Base-by-base conservation (phyloP, 2,329 filamentous ascomycete genomes). In the Penicillium sp. region DNA sequence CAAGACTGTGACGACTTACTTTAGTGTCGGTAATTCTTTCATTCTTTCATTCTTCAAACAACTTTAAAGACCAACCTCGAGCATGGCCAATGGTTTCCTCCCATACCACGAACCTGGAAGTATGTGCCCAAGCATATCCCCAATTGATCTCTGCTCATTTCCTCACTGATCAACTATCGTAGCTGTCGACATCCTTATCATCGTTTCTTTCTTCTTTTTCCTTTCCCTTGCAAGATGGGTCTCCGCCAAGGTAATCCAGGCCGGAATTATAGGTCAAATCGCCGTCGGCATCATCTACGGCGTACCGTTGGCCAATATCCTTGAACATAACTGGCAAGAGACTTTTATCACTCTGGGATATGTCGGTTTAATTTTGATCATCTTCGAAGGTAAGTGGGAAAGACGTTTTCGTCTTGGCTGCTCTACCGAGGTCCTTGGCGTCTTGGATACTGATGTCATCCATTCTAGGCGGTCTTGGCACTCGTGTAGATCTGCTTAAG, bases 281-380 rank as follows among this genome's bases (percentile, higher is more conserved):
- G 66, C 76, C 2, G 75, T 81, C 9, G 79, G 79, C 2, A 75
- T 81, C 34, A 70, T 80, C 19, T 81, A 80, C 50, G 79, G 79
- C 38, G 60, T 70, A 31, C 78, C 78, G 2, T 59, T 80, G 21
- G 78, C 72, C n/a, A 72, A 79, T 61, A 77, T 80, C 44, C 66
- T 81, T n/a, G 62, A 72, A 4, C 38, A 64, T 5, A 60, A 71
- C 23, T 79, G 77, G 78, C 77, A 80, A 59, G 66, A 78, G 45
- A 79, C 78, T 0, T 80, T 81, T 54, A 66, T 81, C 5, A 72
- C 72, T 2, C 60, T 81, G 23, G 79, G 79, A 21, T 81, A 81
- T 62, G 67, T 81, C 19, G 79, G 79, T 2, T 65, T 81, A 44
- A 77, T 82, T 45, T 64, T 82, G 39, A 80, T 82, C 55, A 81